These are phyloP conservation scores for Tranzscheliella williamsii DNA, from an alignment of 1,284 basidiomycete species.

Conservation along the genomic window DNA sequence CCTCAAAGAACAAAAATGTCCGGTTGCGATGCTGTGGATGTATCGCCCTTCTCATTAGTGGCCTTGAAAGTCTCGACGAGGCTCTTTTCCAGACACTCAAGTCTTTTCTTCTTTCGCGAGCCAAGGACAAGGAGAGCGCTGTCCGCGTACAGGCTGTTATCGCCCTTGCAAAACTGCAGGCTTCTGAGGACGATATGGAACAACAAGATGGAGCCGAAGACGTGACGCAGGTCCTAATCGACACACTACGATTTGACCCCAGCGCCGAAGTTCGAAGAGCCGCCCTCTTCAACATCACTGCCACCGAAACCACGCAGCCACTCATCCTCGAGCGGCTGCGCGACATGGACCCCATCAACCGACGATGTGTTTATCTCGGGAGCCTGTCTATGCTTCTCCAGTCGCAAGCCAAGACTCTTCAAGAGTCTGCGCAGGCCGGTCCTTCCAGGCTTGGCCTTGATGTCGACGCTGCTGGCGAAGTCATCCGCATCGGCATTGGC, in stretches of 20 bases:
- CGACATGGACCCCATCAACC: constrained; percentile 80
- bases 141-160: constrained; percentile 84
- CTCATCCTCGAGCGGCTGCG: constrained; percentile 78
- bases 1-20: constrained; percentile 85
- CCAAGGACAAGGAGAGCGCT: constrained; percentile 80
- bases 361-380: constrained; percentile 77
- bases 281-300: constrained; percentile 77
- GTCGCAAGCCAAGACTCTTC: constrained; percentile 10
- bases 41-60: constrained; percentile 61
- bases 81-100: constrained; percentile 76
- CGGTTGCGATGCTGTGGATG: constrained; percentile 80
- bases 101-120: constrained; percentile 73
- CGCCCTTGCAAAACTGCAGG: constrained; percentile 80
- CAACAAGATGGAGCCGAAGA: constrained; percentile 69
- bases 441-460: constrained; percentile 44
- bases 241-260: constrained; percentile 73
- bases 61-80: constrained; percentile 67
- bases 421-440: constrained; percentile 17
- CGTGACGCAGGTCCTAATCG: constrained; percentile 71
- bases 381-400: constrained; percentile 39
- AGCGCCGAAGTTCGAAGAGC: constrained; percentile 85
- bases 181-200: constrained; percentile 62
- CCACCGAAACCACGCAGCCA: constrained; percentile 68
- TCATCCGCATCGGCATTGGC: constrained; percentile 72
- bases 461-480: constrained; percentile 34